Base-by-base conservation (phyloP, 2,329 filamentous ascomycete species). In the Fusarium sp. region DNA sequence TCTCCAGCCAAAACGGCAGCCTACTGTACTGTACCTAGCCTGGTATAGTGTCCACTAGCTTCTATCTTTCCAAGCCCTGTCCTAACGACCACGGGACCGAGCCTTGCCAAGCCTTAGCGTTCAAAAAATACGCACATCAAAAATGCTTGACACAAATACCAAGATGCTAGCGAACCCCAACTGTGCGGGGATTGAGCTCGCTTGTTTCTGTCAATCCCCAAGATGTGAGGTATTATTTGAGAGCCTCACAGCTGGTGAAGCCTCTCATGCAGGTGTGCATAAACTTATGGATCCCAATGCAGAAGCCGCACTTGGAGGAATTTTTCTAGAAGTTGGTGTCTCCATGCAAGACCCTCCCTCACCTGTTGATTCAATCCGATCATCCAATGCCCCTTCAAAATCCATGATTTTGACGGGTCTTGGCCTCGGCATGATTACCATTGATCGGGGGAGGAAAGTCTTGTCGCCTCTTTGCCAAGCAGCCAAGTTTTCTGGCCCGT, bases 301-400 rank as follows among this genome's bases (percentile, higher is more conserved):
- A 65, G 62, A 47, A 57, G 62, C 70, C 73, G 46, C 45, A 22
- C 45, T 45, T 68, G 61, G 52, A 74, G 46, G 74, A 75, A 75
- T 65, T 69, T 55, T 75, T 75, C 74, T 75, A 61, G 74, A 75
- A 75, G 70, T 60, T 49, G 60, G 55, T 54, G 51, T 64, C 58
- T 65, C 63, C 71, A 68, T 65, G 34, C 29, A 45, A 9, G 66
- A 27, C 62, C 62, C 64, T 58, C 61, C 32, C 37, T 34, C 22
- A 20, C n/a, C 22, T 41, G 30, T 5, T 20, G 25, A 12, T n/a
- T n/a, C n/a, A n/a, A n/a, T n/a, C n/a, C n/a, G n/a, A n/a, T n/a
- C n/a, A n/a, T n/a, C n/a, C n/a, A n/a, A n/a, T n/a, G n/a, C n/a
- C n/a, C n/a, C n/a, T n/a, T n/a, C n/a, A n/a, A n/a, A n/a, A n/a